Evolutionary conservation across 306 rosid species (phyloP), one percentile per base, ranked within the genome.

Genomic region (Astragalus membranaceus): DNA sequence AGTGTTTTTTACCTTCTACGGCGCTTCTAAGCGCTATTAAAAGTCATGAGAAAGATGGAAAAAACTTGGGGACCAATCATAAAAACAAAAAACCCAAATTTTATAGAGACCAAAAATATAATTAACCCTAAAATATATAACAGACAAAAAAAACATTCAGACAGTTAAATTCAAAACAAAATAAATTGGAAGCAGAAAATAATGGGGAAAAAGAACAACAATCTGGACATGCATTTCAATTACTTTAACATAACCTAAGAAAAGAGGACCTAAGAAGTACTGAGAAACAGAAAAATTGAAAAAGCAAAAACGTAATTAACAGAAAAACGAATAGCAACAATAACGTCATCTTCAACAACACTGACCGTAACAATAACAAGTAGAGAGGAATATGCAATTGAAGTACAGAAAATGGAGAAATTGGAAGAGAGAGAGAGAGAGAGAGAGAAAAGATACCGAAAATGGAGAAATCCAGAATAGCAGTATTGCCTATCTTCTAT

Each of bases 371-470:
- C 14, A 17, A 69, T 9, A 23, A 37, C 1, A 69, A 37, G 7
- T 50, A 2, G 8, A 0, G 20, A 2, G 9, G 6, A 47, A 0
- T 42, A 68, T 11, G 32, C 9, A 49, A 76, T 39, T 41, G 15
- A 12, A 11, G 23, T 1, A 50, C 3, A 6, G 20, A 13, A 16
- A 10, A 16, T 11, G 20, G 10, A 5, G 4, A 52, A 33, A 42
- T 9, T 39, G n/a, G 20, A 42, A 33, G 52, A 39, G 32, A 60
- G 61, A 23, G 73, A 33, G 61, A 23, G 73, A 33, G n/a, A 33
- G 52, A 39, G 32, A 60, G 61, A 23, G 73, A 33, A 26, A 26
- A 46, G 20, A 8, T 69, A 77, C 81, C 41, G 32, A n/a, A n/a
- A n/a, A n/a, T n/a, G n/a, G n/a, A n/a, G n/a, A n/a, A n/a, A n/a